Percentiles rank a stretch among this genome's conserved stretches.
Conservation (phyloP, 2,329 filamentous ascomycete species). For the Botrytis porri region DNA sequence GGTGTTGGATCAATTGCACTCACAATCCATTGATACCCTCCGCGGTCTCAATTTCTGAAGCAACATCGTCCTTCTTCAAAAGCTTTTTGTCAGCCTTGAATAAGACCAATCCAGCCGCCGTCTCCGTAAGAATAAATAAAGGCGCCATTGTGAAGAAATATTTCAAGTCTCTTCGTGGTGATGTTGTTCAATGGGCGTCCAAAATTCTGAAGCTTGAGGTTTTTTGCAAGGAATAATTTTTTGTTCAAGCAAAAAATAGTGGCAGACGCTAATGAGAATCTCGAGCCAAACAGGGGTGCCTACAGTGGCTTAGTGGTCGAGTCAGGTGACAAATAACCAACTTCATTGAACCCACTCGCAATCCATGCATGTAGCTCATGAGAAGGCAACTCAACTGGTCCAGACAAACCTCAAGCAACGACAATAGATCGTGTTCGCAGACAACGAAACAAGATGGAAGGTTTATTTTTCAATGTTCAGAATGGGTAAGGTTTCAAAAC, state of each 20-base stretch:
- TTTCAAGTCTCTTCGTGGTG: conserved; percentile 21
- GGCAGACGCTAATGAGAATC: conserved; percentile 24
- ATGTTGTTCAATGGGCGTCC: conserved; percentile 19
- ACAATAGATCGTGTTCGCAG: conserved; percentile 18
- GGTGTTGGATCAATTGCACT: conserved; percentile 43
- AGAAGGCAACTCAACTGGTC: conserved; percentile 19
- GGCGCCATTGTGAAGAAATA: conserved; percentile 59
- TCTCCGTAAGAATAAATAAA: conserved; percentile 90
- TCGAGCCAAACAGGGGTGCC: conserved; percentile 2
- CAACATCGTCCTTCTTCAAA: conserved; percentile 79
- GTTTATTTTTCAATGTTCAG: conserved; percentile 90
- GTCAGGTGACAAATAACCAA: conserved; percentile 21
- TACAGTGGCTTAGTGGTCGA: conserved; percentile 6
- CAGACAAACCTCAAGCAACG: conserved; percentile 21
- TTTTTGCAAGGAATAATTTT: conserved; percentile 30
- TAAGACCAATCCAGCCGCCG: conserved; percentile 83
- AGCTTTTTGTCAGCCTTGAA: conserved; percentile 99
- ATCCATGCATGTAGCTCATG: conserved; percentile 16
- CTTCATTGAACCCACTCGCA: neutral
- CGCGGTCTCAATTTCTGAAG: conserved; percentile 70
- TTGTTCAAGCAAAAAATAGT: conserved; percentile 23
- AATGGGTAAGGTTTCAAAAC: conserved; percentile 62
- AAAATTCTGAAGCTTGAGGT: conserved; percentile 23
- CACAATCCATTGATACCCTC: conserved; percentile 86
- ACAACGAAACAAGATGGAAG: conserved; percentile 65